Conservation (phyloP, 2,329 filamentous ascomycete genomes). For the Calonectria leucothoes region DNA sequence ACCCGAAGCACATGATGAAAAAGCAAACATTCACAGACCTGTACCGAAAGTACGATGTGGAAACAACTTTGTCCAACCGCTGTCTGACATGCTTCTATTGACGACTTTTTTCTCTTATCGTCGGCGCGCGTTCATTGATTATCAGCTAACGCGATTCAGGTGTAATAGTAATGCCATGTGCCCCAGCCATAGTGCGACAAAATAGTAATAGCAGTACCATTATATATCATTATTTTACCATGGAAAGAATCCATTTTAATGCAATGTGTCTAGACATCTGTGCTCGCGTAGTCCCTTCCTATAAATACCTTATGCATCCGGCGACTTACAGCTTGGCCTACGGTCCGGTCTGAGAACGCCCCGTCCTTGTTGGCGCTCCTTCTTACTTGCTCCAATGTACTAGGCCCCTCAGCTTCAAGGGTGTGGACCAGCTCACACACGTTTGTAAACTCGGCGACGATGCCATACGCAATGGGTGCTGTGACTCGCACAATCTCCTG, state of each 20-base stretch:
- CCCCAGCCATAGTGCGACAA: too few species aligned
- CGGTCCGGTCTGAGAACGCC: slow-evolving; percentile 61
- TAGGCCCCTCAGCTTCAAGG: slow-evolving; percentile 68
- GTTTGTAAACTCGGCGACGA: slow-evolving; percentile 69
- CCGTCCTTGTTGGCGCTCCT: slow-evolving; percentile 70
- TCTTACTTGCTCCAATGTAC: slow-evolving; percentile 70
- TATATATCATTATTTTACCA: too few species aligned
- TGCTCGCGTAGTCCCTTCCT: slow-evolving; percentile 65
- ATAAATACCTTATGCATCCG: slow-evolving; percentile 71
- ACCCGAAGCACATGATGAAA: slow-evolving; percentile 71
- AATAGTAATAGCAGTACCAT: too few species aligned
- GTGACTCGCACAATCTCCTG: slow-evolving; percentile 81
- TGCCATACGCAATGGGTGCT: slow-evolving; percentile 76
- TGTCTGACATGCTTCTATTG: slow-evolving; percentile 70
- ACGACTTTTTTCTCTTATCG: slow-evolving; percentile 24
- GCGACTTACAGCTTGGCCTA: slow-evolving; percentile 70
- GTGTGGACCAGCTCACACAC: slow-evolving; percentile 69
- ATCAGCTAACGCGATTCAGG: slow-evolving; percentile 36
- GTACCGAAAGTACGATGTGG: slow-evolving; percentile 80
- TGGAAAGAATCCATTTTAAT: too few species aligned
- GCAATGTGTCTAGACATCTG: slow-evolving; percentile 64
- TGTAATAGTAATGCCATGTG: not conserved
- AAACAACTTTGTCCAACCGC: slow-evolving; percentile 83
- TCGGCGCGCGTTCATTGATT: slow-evolving; percentile 37
- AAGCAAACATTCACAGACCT: slow-evolving; percentile 81